Conservation (phyloP, 441 rosid genomes). For the Caryocar brasiliense region DNA sequence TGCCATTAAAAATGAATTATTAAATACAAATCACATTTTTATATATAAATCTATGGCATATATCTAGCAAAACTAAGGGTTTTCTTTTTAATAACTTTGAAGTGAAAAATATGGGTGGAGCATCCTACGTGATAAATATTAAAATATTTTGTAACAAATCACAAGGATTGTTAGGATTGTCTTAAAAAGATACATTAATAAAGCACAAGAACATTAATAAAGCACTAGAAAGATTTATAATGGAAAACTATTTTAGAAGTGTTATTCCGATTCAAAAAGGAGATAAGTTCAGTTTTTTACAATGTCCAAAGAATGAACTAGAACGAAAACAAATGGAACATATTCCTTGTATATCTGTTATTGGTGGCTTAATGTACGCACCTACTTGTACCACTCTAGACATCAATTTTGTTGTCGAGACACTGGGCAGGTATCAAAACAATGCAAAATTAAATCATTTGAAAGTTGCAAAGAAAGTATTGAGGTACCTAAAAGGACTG, state of each 20-base stretch:
- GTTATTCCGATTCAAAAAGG: background rate
- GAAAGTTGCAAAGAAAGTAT: background rate
- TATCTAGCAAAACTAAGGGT: no score
- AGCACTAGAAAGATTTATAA: no score
- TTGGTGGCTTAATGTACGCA: background rate
- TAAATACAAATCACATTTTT: no score
- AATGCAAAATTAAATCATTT: background rate
- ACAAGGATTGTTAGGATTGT: no score
- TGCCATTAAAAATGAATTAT: no score
- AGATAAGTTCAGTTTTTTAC: background rate
- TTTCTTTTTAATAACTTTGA: no score
- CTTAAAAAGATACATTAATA: no score
- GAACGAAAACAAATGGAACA: background rate
- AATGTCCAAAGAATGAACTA: background rate
- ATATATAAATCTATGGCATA: no score
- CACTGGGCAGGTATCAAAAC: background rate
- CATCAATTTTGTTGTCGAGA: background rate
- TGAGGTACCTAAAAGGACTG: background rate
- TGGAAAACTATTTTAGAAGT: background rate
- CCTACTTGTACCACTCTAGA: background rate
- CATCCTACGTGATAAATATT: no score
- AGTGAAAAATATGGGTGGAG: no score
- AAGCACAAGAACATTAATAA: no score
- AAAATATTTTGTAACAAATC: no score
- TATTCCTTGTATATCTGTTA: background rate